These are phyloP conservation scores for Monosporascus cannonballus DNA, from an alignment of 2,329 filamentous ascomycete genomes.

Conservation along the genomic window DNA sequence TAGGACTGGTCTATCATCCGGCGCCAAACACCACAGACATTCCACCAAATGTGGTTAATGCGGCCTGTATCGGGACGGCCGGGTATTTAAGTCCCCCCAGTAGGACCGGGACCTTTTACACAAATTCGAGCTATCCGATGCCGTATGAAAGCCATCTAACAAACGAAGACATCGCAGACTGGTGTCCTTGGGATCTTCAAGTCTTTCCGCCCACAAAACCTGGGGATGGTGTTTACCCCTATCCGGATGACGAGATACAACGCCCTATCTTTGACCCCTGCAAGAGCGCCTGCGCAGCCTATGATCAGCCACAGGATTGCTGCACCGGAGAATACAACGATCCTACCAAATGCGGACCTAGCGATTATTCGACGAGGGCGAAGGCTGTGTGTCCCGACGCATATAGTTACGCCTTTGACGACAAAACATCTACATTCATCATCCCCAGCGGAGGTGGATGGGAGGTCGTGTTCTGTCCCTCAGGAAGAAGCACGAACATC, in stretches of 20 bases:
- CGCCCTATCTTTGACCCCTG: constrained; percentile 72
- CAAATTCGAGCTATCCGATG: constrained; percentile 60
- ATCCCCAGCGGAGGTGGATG: constrained; percentile 66
- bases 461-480: constrained; percentile 72
- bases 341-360: constrained; percentile 56
- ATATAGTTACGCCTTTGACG: constrained; percentile 69
- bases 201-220: constrained; percentile 61
- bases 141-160: constrained; percentile 59
- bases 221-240: constrained; percentile 71
- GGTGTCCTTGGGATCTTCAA: constrained; percentile 80
- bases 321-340: constrained; percentile 65
- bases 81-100: constrained; percentile 53
- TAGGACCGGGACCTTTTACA: constrained; percentile 50
- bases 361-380: constrained; percentile 61
- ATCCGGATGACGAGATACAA: constrained; percentile 68
- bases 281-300: constrained; percentile 68
- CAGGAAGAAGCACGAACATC: constrained; percentile 54
- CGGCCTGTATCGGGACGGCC: constrained; percentile 67
- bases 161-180: constrained; percentile 51
- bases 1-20: constrained; percentile 57
- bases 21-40: constrained; percentile 59
- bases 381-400: constrained; percentile 78
- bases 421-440: constrained; percentile 54
- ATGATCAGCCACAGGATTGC: constrained; percentile 62
- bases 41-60: constrained; percentile 70